These are phyloP conservation scores for Candida tallmaniae DNA, from an alignment of 805 yeast genomes.

Conservation along the genomic window DNA sequence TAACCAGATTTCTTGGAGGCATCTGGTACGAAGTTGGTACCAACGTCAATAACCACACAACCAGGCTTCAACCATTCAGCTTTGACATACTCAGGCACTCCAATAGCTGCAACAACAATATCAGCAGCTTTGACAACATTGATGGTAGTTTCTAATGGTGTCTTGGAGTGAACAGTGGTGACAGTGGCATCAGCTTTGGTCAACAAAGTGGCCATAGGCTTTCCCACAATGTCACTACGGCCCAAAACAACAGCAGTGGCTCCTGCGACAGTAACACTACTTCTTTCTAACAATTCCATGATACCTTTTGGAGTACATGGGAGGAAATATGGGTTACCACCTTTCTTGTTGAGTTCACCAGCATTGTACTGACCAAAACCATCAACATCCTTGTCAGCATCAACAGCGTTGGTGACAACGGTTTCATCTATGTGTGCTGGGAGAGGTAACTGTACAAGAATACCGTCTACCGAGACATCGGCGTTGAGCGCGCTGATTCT, in stretches of 20 bases:
- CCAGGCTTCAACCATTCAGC: conserved; percentile 77
- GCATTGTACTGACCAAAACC: conserved; percentile 77
- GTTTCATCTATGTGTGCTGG: conserved; percentile 55
- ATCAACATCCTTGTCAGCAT: conserved; percentile 71
- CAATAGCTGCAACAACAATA: conserved; percentile 88
- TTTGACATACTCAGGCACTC: conserved; percentile 76
- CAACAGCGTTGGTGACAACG: conserved; percentile 60
- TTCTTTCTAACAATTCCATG: conserved; percentile 55
- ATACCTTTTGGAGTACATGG: conserved; percentile 88
- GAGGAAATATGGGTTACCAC: conserved; percentile 64
- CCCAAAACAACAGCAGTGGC: conserved; percentile 80
- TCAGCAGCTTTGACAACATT: conserved; percentile 63
- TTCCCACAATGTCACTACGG: conserved; percentile 82
- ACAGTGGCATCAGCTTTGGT: conserved; percentile 73
- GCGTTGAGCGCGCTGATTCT: conserved; percentile 54
- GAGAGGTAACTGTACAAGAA: conserved; percentile 72
- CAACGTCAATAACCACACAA: conserved; percentile 75
- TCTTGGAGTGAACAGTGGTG: conserved; percentile 66
- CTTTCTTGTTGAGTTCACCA: conserved; percentile 71
- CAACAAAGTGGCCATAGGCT: conserved; percentile 69
- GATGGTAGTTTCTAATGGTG: conserved; percentile 47
- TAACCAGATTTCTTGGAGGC: conserved; percentile 62
- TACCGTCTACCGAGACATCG: conserved; percentile 61
- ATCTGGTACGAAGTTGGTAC: conserved; percentile 73
- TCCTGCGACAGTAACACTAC: conserved; percentile 55